A percentile compares a stretch with the other conserved stretches of the same genome.
Evolutionary conservation across 1,284 basidiomycete genomes (phyloP).

Genomic region (Caloboletus inedulis): DNA sequence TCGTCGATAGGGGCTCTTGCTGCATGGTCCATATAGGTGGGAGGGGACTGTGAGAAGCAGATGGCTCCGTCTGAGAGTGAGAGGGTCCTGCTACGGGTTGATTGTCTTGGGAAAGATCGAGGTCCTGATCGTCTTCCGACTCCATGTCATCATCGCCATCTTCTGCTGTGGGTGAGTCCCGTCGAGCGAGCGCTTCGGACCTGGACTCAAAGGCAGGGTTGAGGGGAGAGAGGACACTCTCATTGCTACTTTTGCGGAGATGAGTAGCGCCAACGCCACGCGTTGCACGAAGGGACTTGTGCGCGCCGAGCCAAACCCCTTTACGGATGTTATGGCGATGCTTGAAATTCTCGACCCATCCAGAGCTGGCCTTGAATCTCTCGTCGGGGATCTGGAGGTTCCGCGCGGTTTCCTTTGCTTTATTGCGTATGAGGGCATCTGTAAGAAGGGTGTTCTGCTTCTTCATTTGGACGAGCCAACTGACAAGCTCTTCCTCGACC

Average conservation of each 20-base stretch:
- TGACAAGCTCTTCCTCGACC: conserved; percentile 63
- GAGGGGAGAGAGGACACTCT: conserved; percentile 36
- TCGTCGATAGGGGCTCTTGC: conserved; percentile 29
- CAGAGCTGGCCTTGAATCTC: conserved; percentile 85
- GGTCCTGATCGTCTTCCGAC: conserved; percentile 35
- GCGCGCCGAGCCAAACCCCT: conserved; percentile 53
- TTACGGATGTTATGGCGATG: conserved; percentile 70
- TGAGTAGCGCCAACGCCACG: conserved; percentile 33
- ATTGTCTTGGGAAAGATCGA: conserved; percentile 27
- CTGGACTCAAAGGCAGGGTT: conserved; percentile 37
- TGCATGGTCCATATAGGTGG: conserved; percentile 37
- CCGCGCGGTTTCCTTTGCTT: conserved; percentile 68
- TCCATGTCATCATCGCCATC: conserved; percentile 37
- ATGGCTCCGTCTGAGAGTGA: conserved; percentile 24
- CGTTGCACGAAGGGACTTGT: conserved; percentile 32
- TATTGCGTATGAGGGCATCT: conserved; percentile 68
- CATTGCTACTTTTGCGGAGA: conserved; percentile 35
- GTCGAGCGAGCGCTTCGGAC: conserved; percentile 27
- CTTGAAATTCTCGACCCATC: conserved; percentile 93
- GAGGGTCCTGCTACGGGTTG: conserved; percentile 31
- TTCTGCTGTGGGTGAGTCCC: conserved; percentile 28
- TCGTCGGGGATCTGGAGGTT: conserved; percentile 57
- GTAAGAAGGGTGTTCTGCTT: conserved; percentile 54
- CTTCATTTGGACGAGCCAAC: conserved; percentile 58
- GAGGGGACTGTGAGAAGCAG: conserved; percentile 30